Base-by-base conservation (phyloP, 148 eudicot genomes). In the Talinum fruticosum region DNA sequence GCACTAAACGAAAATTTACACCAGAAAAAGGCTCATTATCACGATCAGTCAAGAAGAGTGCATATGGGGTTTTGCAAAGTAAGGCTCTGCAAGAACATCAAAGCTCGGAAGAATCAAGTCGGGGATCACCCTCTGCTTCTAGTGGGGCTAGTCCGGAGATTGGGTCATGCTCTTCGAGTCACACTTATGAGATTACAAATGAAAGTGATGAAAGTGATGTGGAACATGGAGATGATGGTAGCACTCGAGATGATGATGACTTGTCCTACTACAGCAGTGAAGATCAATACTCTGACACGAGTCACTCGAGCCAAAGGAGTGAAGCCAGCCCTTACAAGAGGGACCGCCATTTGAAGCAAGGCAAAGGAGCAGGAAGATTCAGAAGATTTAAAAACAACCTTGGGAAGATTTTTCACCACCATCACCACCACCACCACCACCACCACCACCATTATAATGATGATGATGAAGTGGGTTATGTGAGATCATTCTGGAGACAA, bases 351-450 rank as follows among this genome's bases (percentile, higher is more conserved):
- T 35, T 18, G 34, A 81, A 75, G 61, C 83, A 28, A 36, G 75
- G 71, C 21, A 78, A 61, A 65, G 44, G 44, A 21, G 67, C 13
- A 24, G 89, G 94, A 19, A 70, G 81, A 30, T 83, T 87, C 38
- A 88, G 78, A 78, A 87, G 83, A 71, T 37, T 92, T 21, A 81
- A 88, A 84, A 87, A 82, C 79, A 89, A 84, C 82, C 51, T 92
- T 59, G 89, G 93, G 33, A 79, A 86, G 81, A 82, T 92, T 19
- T 85, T 92, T 77, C 94, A 92, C 81, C 91, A 87, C 78, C 97
- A 89, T 10, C 93, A 89, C 38, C 94, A 88, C 53, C 92, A 91
- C 79, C 95, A 89, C 77, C 92, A 88, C 71, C 89, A 86, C 76
- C n/a, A n/a, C 88, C 88, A 80, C 64, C 83, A 90, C 24, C 76